Conservation (phyloP, 192 early-diverging fungal species). For the Mortierella antarctica region DNA sequence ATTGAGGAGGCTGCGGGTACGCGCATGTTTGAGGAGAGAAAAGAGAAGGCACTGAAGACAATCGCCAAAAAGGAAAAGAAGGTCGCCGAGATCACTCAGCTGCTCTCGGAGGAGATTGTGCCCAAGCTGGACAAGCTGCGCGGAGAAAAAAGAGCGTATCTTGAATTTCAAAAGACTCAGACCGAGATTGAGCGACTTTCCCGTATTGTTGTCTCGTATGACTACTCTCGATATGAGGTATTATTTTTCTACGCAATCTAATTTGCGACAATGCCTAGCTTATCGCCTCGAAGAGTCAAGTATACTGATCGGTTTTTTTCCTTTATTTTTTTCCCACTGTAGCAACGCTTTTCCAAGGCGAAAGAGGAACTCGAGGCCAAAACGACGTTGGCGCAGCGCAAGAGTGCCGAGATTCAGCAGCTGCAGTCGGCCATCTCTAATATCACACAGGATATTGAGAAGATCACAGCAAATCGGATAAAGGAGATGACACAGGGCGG, state of each 20-base stretch:
- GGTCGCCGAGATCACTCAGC: constrained; percentile 90
- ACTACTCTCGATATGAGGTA: constrained; percentile 82
- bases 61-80: constrained; percentile 97
- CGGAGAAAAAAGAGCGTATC: constrained; percentile 84
- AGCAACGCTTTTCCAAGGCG: constrained; percentile 42
- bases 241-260: background rate
- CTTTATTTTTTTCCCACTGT: background rate
- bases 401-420: constrained; percentile 55
- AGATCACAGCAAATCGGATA: constrained; percentile 32
- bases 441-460: constrained; percentile 65
- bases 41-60: constrained; percentile 92
- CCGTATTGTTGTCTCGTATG: constrained; percentile 86
- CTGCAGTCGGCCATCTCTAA: constrained; percentile 73
- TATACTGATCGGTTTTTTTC: background rate
- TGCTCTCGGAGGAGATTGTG: constrained; percentile 89
- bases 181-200: constrained; percentile 87
- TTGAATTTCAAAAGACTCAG: constrained; percentile 95
- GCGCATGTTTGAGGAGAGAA: constrained; percentile 98
- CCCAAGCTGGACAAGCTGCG: constrained; percentile 94
- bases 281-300: background rate
- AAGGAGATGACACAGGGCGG: constrained; percentile 69
- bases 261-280: background rate
- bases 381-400: constrained; percentile 31
- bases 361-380: constrained; percentile 53
- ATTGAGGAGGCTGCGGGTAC: constrained; percentile 99